phyloP scores from a whole-genome alignment of 192 early-diverging fungal genomes.

The Phycomyces nitens region DNA sequence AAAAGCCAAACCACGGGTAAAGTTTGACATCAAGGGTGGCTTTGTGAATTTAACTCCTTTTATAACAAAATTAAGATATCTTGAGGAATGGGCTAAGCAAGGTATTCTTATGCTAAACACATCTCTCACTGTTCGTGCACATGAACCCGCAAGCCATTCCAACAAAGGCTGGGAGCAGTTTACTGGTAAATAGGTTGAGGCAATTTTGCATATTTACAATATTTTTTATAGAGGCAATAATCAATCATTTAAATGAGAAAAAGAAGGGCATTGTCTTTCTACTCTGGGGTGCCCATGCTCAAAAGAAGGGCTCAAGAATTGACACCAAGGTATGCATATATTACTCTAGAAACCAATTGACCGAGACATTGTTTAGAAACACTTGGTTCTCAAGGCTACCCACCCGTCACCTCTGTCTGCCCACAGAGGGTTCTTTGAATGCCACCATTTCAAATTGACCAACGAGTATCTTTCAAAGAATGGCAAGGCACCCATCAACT shows the following conservation, averaged over 20 bases:
- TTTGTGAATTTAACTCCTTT: neutral
- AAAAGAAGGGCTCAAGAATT: conserved; percentile 76
- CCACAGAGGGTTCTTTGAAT: conserved; percentile 82
- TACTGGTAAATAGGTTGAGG: conserved; percentile 45
- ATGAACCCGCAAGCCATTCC: conserved; percentile 78
- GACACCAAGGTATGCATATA: conserved; percentile 43
- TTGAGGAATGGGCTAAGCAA: conserved; percentile 78
- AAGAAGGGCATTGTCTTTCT: conserved; percentile 79
- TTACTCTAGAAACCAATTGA: neutral
- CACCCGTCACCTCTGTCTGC: conserved; percentile 92
- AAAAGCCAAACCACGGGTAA: conserved; percentile 68
- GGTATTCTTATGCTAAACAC: conserved; percentile 92
- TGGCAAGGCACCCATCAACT: conserved; percentile 62
- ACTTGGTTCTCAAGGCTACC: conserved; percentile 78
- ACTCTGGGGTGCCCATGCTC: conserved; percentile 88
- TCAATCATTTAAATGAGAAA: conserved; percentile 65
- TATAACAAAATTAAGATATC: conserved; percentile 32
- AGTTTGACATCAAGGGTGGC: neutral
- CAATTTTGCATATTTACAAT: too few relatives aligned
- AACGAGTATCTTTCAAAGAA: conserved; percentile 75
- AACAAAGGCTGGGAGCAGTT: conserved; percentile 82
- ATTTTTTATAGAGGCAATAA: conserved; percentile 69
- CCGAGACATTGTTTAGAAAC: conserved; percentile 51
- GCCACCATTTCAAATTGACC: conserved; percentile 80
- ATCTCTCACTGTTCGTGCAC: conserved; percentile 76